Base-by-base conservation (phyloP, 805 yeast species). In the Metschnikowia borealis region DNA sequence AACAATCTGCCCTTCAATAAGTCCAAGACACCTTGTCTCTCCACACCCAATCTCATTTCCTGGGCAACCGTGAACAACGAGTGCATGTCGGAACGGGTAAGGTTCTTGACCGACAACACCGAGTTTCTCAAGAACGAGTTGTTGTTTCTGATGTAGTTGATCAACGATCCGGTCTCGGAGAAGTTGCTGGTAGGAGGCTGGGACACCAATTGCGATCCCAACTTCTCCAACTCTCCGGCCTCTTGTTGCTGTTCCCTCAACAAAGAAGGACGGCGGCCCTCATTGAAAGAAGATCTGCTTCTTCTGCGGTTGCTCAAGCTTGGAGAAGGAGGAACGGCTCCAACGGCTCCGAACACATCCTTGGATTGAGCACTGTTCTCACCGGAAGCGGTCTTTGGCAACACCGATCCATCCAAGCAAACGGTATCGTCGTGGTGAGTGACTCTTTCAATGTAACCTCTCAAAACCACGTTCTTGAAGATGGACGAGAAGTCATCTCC, bases 21-120 rank as follows among this genome's bases (percentile, higher is more conserved):
- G 69, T 92, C 97, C 65, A 94, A 76, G 48, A 89, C 95, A 62
- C 99, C 99, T 64, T 85, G 87, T 74, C 98, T 87, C 75, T 92
- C 97, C 53, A 94, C 99, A 42, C 94, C 92, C 58, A 94, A 81
- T 70, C 97, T 83, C 90, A 94, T 85, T 73, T 95, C 98, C 76
- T 92, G 97, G 38, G 99, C 99, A 62, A 94, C 95, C 23, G 96
- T 86, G 75, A 94, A 94, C 67, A 94, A 78, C 29, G 90, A 82
- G 68, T 92, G 99, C 70, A 95, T 78, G 66, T 92, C 96, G 53
- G 90, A 79, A 71, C 98, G 85, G 56, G 81, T 78, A 67, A 92
- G 83, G 65, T 90, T 92, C 64, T 84, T 84, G 48, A 95, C 98
- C 33, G 97, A 89, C 62, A 89, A 75, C 50, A 94, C 84, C 48